Evolutionary conservation across 2,329 filamentous ascomycete species (phyloP).

Genomic region (Stagonosporopsis chrysanthemi): DNA sequence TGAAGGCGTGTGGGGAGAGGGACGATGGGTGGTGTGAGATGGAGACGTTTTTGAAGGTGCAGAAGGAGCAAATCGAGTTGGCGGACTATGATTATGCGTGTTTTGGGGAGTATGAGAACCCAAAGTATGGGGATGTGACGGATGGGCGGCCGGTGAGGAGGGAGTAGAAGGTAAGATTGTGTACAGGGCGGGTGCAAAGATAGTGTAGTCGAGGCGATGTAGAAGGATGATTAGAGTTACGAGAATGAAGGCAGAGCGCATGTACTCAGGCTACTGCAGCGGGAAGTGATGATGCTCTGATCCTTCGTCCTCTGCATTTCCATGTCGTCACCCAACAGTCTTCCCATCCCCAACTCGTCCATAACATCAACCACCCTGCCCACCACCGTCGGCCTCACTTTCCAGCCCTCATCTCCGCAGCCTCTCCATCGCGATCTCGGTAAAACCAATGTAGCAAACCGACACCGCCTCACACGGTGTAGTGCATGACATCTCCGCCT

Average conservation of each 20-base stretch:
- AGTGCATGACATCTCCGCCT: neutral
- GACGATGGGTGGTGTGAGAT: slow-evolving; percentile 82
- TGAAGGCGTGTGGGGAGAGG: slow-evolving; percentile 69
- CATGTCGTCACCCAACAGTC: neutral
- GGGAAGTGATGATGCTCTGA: neutral
- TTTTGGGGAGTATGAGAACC: slow-evolving; percentile 63
- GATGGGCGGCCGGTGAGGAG: slow-evolving; percentile 57
- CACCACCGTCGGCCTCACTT: slow-evolving; percentile 6
- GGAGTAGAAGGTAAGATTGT: slow-evolving; percentile 1
- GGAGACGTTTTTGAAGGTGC: slow-evolving; percentile 69
- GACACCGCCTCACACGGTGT: neutral
- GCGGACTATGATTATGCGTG: slow-evolving; percentile 73
- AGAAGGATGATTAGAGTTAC: neutral
- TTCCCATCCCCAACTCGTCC: neutral
- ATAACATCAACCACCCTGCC: neutral
- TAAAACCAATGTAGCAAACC: neutral
- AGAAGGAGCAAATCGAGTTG: slow-evolving; percentile 64
- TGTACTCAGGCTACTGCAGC: neutral
- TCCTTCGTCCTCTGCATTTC: neutral
- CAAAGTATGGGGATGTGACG: slow-evolving; percentile 58
- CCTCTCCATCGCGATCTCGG: neutral
- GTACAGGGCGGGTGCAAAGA: neutral
- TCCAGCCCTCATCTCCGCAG: neutral
- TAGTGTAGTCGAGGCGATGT: neutral
- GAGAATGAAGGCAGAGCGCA: neutral